These are phyloP conservation scores for Penicillium verrucosum DNA, from an alignment of 2,329 filamentous ascomycete genomes.

Conservation along the genomic window DNA sequence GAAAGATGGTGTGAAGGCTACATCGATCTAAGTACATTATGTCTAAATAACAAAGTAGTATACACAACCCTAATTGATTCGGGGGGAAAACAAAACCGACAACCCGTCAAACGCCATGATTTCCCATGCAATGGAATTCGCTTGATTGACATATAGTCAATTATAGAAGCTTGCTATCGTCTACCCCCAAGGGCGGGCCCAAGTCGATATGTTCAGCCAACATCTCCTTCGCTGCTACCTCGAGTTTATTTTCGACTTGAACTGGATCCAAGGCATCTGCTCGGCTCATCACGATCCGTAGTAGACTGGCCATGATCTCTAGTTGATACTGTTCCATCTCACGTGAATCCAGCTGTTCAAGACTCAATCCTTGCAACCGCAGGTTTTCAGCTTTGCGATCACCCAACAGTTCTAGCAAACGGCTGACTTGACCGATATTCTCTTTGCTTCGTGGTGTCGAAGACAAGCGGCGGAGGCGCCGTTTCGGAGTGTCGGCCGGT, in stretches of 20 bases:
- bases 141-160: not conserved
- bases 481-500: constrained; percentile 31
- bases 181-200: constrained; percentile 27
- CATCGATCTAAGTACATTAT: not conserved
- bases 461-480: constrained; percentile 42
- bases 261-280: constrained; percentile 25
- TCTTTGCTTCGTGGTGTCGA: constrained; percentile 43
- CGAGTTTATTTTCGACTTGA: constrained; percentile 35
- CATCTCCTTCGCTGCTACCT: constrained; percentile 39
- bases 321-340: constrained; percentile 42
- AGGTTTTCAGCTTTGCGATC: constrained; percentile 35
- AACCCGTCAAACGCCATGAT: not conserved
- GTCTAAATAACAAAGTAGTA: constrained; percentile 1
- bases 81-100: not conserved
- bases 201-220: constrained; percentile 32
- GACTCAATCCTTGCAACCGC: constrained; percentile 29
- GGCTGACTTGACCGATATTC: constrained; percentile 45
- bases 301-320: constrained; percentile 42
- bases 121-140: not conserved
- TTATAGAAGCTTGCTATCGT: constrained; percentile 26
- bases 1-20: not conserved
- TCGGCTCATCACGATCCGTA: constrained; percentile 41
- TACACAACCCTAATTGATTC: not conserved
- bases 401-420: constrained; percentile 45
- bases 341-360: constrained; percentile 37